Conservation (phyloP, 257 asterid genomes). For the Solanum habrochaites region DNA sequence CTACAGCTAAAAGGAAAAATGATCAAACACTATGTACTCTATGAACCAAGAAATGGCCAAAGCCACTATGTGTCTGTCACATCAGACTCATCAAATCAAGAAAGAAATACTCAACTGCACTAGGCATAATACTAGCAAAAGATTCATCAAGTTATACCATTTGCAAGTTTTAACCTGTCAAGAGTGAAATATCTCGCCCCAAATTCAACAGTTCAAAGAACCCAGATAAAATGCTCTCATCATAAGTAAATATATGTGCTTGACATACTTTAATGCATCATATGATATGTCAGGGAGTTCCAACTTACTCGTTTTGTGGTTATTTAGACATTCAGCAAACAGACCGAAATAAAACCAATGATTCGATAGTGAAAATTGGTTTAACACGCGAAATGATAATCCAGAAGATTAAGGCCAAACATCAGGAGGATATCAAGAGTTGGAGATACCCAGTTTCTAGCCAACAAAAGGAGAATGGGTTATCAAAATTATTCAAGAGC, state of each 20-base stretch:
- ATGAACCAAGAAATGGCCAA: background rate
- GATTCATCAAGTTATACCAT: background rate
- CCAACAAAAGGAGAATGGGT: too few relatives aligned
- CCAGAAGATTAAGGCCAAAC: too few relatives aligned
- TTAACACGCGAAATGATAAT: too few relatives aligned
- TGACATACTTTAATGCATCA: background rate
- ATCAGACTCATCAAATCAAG: background rate
- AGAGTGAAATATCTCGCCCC: background rate
- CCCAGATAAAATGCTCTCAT: background rate
- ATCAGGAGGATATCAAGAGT: too few relatives aligned
- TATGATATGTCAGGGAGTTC: background rate
- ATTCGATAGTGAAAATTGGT: too few relatives aligned
- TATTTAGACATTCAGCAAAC: background rate
- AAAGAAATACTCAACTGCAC: background rate
- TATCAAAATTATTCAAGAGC: too few relatives aligned
- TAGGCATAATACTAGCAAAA: background rate
- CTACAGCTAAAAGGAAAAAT: constrained; percentile 22
- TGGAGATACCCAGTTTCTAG: too few relatives aligned
- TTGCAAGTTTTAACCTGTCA: background rate
- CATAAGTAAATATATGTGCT: background rate
- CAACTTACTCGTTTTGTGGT: background rate
- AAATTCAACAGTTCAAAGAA: background rate
- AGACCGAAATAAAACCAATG: too few relatives aligned
- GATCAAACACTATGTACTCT: background rate
- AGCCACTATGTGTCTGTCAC: background rate